Percentiles rank a stretch among this genome's conserved stretches.
phyloP scores from a whole-genome alignment of 306 rosid genomes.

The Begonia masoniana region DNA sequence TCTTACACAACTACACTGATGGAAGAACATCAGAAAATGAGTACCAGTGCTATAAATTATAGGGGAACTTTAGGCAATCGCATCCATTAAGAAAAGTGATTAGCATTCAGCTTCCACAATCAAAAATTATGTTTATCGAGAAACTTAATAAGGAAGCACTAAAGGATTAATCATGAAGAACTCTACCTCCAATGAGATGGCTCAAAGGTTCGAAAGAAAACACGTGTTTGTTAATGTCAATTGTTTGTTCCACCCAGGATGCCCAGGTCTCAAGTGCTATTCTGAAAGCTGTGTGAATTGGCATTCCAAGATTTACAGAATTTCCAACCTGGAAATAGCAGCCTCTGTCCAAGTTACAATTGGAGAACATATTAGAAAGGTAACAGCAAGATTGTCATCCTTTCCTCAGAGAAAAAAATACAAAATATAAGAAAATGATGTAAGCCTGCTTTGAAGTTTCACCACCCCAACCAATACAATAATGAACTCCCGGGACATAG shows the following conservation, averaged over 20 bases:
- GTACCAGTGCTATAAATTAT: neutral
- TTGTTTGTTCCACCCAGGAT: constrained; percentile 56
- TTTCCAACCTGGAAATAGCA: constrained; percentile 82
- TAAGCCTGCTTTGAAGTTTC: neutral
- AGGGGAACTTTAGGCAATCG: neutral
- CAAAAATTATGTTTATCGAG: neutral
- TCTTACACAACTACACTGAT: neutral
- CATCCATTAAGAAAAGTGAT: neutral
- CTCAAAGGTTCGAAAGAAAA: constrained; percentile 85
- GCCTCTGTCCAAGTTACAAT: constrained; percentile 61
- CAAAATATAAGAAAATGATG: neutral
- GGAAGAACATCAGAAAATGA: neutral
- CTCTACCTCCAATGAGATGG: constrained; percentile 65
- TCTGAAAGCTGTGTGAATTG: constrained; percentile 56
- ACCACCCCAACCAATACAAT: too few relatives aligned
- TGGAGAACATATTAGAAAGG: neutral
- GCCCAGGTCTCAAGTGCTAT: constrained; percentile 72
- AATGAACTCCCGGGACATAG: too few relatives aligned
- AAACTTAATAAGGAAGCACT: neutral
- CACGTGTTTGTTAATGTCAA: constrained; percentile 51
- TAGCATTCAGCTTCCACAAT: neutral
- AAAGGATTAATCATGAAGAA: neutral
- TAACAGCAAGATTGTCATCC: neutral
- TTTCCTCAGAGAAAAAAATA: neutral
- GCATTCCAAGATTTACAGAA: constrained; percentile 81